These are phyloP conservation scores for Monosporozyma siamensis DNA, from an alignment of 805 yeast genomes.

Conservation along the genomic window DNA sequence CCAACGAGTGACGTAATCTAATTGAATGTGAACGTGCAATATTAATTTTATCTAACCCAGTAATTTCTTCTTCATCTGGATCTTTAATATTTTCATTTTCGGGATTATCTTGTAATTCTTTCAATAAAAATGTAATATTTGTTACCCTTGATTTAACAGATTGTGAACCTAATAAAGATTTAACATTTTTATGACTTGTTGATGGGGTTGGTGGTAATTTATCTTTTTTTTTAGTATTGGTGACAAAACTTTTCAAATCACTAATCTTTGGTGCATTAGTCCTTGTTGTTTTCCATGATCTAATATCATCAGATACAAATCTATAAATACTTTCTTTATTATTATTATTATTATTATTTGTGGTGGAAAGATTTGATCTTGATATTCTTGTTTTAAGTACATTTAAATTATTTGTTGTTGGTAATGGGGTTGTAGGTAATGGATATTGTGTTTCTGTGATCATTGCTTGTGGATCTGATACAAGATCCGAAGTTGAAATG, in stretches of 20 bases:
- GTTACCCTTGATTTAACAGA: conserved; percentile 31
- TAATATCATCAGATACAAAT: conserved; percentile 12
- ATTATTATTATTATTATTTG: no score
- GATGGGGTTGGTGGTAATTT: neutral
- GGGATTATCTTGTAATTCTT: conserved; percentile 22
- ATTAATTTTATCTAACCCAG: conserved; percentile 26
- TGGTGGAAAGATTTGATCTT: neutral
- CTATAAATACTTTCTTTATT: conserved; percentile 11
- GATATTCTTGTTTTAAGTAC: neutral
- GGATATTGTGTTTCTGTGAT: neutral
- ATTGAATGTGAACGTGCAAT: conserved; percentile 24
- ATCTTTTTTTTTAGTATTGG: conserved; percentile 6
- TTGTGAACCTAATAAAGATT: conserved; percentile 24
- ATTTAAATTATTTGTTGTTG: neutral
- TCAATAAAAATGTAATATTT: conserved; percentile 29
- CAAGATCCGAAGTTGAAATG: conserved; percentile 19
- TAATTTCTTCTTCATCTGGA: conserved; percentile 29
- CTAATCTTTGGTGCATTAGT: conserved; percentile 21
- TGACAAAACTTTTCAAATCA: conserved; percentile 22
- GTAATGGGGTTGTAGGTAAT: neutral
- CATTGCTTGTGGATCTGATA: conserved; percentile 10
- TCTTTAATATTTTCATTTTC: conserved; percentile 18
- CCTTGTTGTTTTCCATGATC: conserved; percentile 16
- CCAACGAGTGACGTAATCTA: conserved; percentile 9
- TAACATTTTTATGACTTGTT: neutral